Evolutionary conservation across 2,329 filamentous ascomycete species (phyloP), one percentile per base, ranked within the genome.

Genomic region (Rachicladosporium sp.): DNA sequence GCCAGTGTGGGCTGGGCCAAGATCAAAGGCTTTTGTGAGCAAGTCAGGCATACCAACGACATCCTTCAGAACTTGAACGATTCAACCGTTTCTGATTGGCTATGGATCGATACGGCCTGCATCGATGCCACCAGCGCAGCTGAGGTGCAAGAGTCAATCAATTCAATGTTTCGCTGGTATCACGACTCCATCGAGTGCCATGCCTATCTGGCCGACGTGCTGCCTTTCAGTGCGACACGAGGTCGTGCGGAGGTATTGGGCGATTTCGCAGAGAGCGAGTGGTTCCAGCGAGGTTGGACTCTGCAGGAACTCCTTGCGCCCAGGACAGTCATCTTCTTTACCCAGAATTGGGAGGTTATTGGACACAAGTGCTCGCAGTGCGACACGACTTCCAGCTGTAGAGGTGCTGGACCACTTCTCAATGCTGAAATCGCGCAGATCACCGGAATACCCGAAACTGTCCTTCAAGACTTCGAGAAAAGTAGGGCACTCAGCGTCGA

Each of bases 381-480:
- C 8, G 23, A 27, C 23, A 33, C 11, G 3, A 15, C 6, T 5
- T 6, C 6, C 4, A 12, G 11, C 11, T 33, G 31, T 9, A 8
- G 10, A 8, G 11, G 31, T 33, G 11, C 31, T 12, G 31, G 11
- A 33, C 11, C 11, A 27, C 23, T 27, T 27, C 38, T 50, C 6
- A 37, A 30, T 13, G 21, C 15, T 10, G 10, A 15, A 3, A 35
- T 58, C 10, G 43, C 47, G 1, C 19, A 34, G 8, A 44, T 54
- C 19, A 60, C 59, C 3, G 44, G 50, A 3, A 59, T 61, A 27
- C 11, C 43, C 11, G 36, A 42, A 30, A n/a, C 33, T 2, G 29
- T 46, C 3, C 35, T 50, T 8, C 23, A 38, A n/a, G 36, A 43
- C 33, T 42, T 40, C 27, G 15, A 19, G 15, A 19, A 19, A 19